Evolutionary conservation across 352 stramenopile species (phyloP), one percentile per base, ranked within the genome.

Genomic region (Globisporangium cylindrosporum): DNA sequence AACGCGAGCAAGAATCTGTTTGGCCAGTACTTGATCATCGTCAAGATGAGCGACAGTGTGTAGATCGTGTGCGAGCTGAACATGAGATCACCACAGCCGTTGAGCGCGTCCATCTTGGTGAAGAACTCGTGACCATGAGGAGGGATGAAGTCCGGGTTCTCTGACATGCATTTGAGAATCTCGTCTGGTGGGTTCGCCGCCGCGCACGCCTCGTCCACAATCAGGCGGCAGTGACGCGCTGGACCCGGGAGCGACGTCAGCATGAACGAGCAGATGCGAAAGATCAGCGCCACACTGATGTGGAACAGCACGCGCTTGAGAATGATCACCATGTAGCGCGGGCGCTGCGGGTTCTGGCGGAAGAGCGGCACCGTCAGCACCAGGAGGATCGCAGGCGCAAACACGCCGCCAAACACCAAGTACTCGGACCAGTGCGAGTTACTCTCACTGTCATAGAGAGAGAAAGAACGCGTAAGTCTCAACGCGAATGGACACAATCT

Each of bases 61-160:
- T 95, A 97, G 72, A 97, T 97, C 24, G 89, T 97, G 78, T 97
- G 91, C 36, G 88, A 96, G 70, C 88, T 97, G 70, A 96, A 97
- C 89, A 97, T 97, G 64, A 97, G 77, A 69, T 97, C 91, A 41
- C 91, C 91, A 59, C 91, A 97, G 60, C 78, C 87, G 25, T 92
- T 92, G 53, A 95, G 75, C n/a, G 84, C 81, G 58, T 94, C 85
- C 53, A 95, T 74, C 49, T 88, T 77, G 46, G 78, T 85, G 63
- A 95, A 93, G 58, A 88, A 77, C 68, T 93, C 68, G 48, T 60
- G 41, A 0, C 67, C 68, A 0, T 41, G 64, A 14, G 88, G 88
- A 34, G 88, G 83, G 49, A 89, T 78, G 55, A 94, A 95, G 9
- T 93, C 79, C 46, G 80, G 81, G 74, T 95, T 95, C 9, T 73